phyloP scores from a whole-genome alignment of 805 yeast species.

The Nakazawaea populi region DNA sequence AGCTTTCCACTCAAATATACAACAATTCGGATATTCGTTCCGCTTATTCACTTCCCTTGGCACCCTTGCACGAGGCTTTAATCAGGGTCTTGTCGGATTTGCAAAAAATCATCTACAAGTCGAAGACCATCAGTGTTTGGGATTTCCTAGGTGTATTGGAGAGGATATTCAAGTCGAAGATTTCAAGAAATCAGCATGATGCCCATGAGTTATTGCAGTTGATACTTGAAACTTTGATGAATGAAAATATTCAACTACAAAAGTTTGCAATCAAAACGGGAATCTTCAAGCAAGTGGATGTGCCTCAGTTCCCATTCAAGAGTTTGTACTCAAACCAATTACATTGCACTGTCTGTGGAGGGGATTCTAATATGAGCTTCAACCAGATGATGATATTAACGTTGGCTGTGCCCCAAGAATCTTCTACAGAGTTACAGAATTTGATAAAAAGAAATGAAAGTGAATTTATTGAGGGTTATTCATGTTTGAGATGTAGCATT shows the following conservation, averaged over 20 bases:
- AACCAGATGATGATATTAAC: slow-evolving; percentile 69
- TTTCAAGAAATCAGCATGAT: slow-evolving; percentile 84
- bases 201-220: slow-evolving; percentile 90
- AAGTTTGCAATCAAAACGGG: slow-evolving; percentile 20
- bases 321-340: slow-evolving; percentile 65
- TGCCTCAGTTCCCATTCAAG: slow-evolving; percentile 69
- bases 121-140: slow-evolving; percentile 68
- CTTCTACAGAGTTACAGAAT: slow-evolving; percentile 32
- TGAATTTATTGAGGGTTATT: slow-evolving; percentile 74
- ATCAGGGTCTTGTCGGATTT: slow-evolving; percentile 47
- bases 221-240: slow-evolving; percentile 69
- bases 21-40: slow-evolving; percentile 11
- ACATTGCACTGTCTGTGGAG: slow-evolving; percentile 62
- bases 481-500: slow-evolving; percentile 68
- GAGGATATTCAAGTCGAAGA: slow-evolving; percentile 59
- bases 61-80: slow-evolving; percentile 54
- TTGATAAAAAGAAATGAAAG: slow-evolving; percentile 52
- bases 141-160: slow-evolving; percentile 72
- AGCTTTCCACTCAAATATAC: slow-evolving; percentile 17
- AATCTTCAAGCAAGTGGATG: slow-evolving; percentile 10
- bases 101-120: slow-evolving; percentile 52
- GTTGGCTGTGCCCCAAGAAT: slow-evolving; percentile 61
- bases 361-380: slow-evolving; percentile 50
- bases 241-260: slow-evolving; percentile 46
- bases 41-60: slow-evolving; percentile 22